phyloP scores from a whole-genome alignment of 306 rosid species.

The Pachyrhizus erosus region DNA sequence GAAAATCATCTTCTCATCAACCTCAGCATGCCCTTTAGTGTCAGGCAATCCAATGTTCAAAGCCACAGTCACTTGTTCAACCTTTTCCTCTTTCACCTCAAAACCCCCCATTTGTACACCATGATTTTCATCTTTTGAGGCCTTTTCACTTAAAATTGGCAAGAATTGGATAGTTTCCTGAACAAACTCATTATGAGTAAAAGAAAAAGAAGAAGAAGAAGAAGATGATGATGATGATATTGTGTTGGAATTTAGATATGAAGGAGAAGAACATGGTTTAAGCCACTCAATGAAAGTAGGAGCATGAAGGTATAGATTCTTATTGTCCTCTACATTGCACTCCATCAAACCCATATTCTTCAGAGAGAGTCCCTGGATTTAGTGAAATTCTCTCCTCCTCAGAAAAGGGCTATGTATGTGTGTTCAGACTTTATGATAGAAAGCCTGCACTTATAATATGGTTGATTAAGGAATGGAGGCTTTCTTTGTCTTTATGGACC shows the following conservation, averaged over 20 bases:
- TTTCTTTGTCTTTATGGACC: constrained; percentile 62
- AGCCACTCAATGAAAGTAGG: constrained; percentile 96
- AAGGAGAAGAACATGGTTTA: constrained; percentile 63
- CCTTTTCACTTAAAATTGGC: constrained; percentile 61
- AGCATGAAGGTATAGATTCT: constrained; percentile 57
- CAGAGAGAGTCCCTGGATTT: constrained; percentile 42
- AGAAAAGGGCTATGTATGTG: constrained; percentile 52
- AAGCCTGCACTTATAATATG: constrained; percentile 54
- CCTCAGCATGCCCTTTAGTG: constrained; percentile 14
- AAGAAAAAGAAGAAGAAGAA: constrained; percentile 32
- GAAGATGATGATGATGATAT: constrained; percentile 18
- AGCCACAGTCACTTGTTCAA: constrained; percentile 67
- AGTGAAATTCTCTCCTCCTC: constrained; percentile 55
- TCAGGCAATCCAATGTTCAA: constrained; percentile 87
- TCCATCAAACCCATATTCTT: constrained; percentile 71
- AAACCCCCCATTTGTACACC: constrained; percentile 44
- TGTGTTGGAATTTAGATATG: constrained; percentile 36
- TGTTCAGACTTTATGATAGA: constrained; percentile 54
- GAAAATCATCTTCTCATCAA: constrained; percentile 42
- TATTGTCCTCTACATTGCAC: constrained; percentile 53
- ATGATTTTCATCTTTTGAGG: constrained; percentile 48
- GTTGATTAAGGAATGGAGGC: constrained; percentile 53
- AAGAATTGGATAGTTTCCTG: constrained; percentile 64
- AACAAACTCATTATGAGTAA: constrained; percentile 32
- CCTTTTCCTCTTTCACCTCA: constrained; percentile 61